Evolutionary conservation across 768 basidiomycete species (phyloP).

Genomic region (Boletus reticuloceps): DNA sequence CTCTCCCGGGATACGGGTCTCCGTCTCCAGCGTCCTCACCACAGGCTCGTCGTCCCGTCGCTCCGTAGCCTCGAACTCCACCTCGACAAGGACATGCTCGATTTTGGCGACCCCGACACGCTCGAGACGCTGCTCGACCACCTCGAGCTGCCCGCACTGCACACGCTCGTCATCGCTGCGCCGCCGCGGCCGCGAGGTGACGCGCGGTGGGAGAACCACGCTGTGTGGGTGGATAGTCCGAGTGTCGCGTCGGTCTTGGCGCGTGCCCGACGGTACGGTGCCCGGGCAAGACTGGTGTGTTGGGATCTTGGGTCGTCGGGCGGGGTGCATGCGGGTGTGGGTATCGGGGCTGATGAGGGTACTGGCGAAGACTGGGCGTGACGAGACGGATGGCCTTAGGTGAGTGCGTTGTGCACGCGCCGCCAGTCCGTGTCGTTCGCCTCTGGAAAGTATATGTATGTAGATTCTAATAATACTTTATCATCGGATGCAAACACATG

Average conservation of each 20-base stretch:
- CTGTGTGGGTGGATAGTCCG: conserved; percentile 13
- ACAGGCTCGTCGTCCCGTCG: background rate
- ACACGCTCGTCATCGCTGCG: conserved; percentile 12
- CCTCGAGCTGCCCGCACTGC: conserved; percentile 20
- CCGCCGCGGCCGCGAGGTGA: background rate
- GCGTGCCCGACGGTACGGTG: conserved; percentile 5
- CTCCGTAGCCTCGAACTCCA: conserved; percentile 15
- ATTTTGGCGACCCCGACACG: conserved; percentile 17
- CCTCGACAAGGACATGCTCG: conserved; percentile 20
- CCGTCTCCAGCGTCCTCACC: conserved; percentile 8
- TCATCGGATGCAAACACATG: no score
- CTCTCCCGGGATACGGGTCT: conserved; percentile 5
- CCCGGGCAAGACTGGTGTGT: conserved; percentile 4
- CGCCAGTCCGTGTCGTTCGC: no score
- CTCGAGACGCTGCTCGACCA: conserved; percentile 20
- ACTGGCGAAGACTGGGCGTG: no score
- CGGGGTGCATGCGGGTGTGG: background rate
- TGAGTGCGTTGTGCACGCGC: no score
- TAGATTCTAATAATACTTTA: no score
- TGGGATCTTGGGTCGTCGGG: background rate
- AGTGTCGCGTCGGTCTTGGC: conserved; percentile 13
- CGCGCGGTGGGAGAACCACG: conserved; percentile 1
- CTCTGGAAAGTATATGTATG: no score
- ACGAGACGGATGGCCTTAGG: no score
- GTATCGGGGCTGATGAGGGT: no score